Evolutionary conservation across 306 rosid genomes (phyloP).

Genomic region (Abrus pulchellus): DNA sequence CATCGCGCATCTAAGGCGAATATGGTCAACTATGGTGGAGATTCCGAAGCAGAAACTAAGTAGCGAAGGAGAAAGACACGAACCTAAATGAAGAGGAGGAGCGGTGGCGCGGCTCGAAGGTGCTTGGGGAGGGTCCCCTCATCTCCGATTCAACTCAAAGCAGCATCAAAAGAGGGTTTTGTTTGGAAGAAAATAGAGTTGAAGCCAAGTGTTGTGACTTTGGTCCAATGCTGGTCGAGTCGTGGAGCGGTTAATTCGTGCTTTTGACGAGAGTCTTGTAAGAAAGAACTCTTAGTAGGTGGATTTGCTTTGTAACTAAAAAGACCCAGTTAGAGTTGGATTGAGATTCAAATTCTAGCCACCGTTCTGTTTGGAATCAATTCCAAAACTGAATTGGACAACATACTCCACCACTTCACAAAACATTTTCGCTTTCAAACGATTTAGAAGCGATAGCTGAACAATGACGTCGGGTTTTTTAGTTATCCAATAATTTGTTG

Average conservation of each 20-base stretch:
- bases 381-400: neutral
- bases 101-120: constrained; percentile 81
- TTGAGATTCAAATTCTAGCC: neutral
- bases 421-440: constrained; percentile 1
- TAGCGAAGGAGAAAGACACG: neutral
- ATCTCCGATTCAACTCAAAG: constrained; percentile 56
- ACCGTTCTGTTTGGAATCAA: too few relatives aligned
- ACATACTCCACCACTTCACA: neutral
- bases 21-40: too few relatives aligned
- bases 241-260: too few relatives aligned
- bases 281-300: too few relatives aligned
- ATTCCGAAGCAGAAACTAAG: neutral
- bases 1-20: too few relatives aligned
- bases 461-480: neutral
- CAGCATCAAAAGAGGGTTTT: constrained; percentile 31
- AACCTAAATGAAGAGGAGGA: constrained; percentile 68
- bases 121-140: constrained; percentile 72
- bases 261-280: too few relatives aligned
- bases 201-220: too few relatives aligned
- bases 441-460: neutral
- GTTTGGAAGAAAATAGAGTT: too few relatives aligned
- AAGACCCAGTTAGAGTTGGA: neutral
- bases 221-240: too few relatives aligned
- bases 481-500: neutral
- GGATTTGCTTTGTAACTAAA: too few relatives aligned